phyloP scores from a whole-genome alignment of 73 alveolate species.

The Stentor coeruleus region DNA sequence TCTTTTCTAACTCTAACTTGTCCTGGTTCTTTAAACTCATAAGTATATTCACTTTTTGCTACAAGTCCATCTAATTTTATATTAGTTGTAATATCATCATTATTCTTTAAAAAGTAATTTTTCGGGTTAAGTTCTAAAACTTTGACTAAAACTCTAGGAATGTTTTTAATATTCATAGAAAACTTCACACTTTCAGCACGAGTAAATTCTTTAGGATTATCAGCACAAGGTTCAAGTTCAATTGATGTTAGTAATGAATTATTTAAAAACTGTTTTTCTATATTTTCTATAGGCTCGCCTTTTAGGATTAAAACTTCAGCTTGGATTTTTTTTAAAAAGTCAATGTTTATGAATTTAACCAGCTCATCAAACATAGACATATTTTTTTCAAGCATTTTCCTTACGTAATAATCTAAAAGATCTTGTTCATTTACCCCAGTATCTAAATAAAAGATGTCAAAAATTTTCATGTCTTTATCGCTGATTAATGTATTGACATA shows the following conservation, averaged over 20 bases:
- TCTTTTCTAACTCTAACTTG: conserved; percentile 44
- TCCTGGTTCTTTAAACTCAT: conserved; percentile 51
- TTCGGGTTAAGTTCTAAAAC: conserved; percentile 80
- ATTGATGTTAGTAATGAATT: conserved; percentile 27
- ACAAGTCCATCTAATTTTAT: conserved; percentile 86
- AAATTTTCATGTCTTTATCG: neutral
- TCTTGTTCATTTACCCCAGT: neutral
- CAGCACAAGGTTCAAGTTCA: conserved; percentile 31
- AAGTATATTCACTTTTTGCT: conserved; percentile 54
- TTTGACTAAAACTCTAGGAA: conserved; percentile 62
- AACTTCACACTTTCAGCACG: conserved; percentile 66
- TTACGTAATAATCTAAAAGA: neutral
- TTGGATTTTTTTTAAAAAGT: conserved; percentile 9
- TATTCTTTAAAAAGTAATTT: conserved; percentile 69
- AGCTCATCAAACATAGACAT: neutral
- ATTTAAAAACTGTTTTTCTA: conserved; percentile 5
- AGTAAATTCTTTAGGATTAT: conserved; percentile 49
- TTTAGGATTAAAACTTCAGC: conserved; percentile 35
- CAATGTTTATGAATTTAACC: conserved; percentile 30
- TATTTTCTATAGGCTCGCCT: conserved; percentile 27
- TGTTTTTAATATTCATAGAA: conserved; percentile 70
- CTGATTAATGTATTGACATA: neutral
- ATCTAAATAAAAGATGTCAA: neutral
- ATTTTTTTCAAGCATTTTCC: neutral
- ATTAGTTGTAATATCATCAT: conserved; percentile 60